Conservation (phyloP, 345 rosid genomes). For the Pugionium dolabratum region DNA sequence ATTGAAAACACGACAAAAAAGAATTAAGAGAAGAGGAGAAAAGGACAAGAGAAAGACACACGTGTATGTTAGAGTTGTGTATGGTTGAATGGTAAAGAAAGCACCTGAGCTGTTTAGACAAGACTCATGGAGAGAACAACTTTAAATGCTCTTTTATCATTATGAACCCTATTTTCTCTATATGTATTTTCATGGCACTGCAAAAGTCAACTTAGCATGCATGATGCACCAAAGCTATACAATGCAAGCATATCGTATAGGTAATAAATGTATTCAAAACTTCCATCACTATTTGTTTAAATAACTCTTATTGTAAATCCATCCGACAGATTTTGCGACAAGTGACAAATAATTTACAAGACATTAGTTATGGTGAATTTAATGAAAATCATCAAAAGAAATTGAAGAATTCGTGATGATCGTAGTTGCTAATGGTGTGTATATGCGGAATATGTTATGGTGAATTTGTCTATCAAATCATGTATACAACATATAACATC, state of each 20-base stretch:
- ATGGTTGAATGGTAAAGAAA: constrained; percentile 39
- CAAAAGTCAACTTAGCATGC: constrained; percentile 36
- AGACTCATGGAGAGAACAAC: constrained; percentile 43
- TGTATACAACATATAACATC: no score
- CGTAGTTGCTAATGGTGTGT: not conserved
- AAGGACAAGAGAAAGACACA: constrained; percentile 32
- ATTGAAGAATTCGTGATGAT: not conserved
- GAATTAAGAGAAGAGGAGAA: constrained; percentile 30
- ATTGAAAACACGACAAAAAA: constrained; percentile 29
- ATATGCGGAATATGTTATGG: no score
- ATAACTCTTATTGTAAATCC: not conserved
- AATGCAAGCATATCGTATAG: not conserved
- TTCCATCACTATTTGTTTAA: not conserved
- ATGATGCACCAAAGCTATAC: constrained; percentile 21
- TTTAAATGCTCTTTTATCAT: constrained; percentile 26
- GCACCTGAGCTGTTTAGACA: constrained; percentile 46
- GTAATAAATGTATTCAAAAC: constrained; percentile 11
- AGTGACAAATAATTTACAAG: not conserved
- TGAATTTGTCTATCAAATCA: no score
- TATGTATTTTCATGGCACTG: not conserved
- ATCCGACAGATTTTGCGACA: not conserved
- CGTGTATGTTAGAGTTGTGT: constrained; percentile 41
- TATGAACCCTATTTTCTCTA: constrained; percentile 16
- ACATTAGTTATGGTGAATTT: not conserved
- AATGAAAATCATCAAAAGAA: no score